These are phyloP conservation scores for Exophiala oligosperma DNA, from an alignment of 2,329 filamentous ascomycete species.

Conservation along the genomic window DNA sequence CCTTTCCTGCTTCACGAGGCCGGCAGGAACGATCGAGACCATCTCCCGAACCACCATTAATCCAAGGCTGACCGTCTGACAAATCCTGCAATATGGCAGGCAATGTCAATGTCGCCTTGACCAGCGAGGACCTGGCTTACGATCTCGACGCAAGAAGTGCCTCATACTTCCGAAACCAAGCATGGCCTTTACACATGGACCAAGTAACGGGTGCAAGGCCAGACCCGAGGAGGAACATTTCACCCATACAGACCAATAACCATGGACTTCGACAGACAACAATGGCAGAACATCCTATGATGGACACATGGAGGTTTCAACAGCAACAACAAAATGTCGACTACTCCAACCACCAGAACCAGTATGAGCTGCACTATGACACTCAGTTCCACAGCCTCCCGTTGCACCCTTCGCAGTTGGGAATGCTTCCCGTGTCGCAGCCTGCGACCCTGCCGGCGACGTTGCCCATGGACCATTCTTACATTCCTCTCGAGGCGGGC, in stretches of 20 bases:
- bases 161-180: constrained; percentile 42
- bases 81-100: constrained; percentile 38
- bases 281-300: constrained; percentile 45
- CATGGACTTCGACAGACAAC: constrained; percentile 44
- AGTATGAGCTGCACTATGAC: constrained; percentile 58
- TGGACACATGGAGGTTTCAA: constrained; percentile 49
- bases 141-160: constrained; percentile 48
- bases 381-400: constrained; percentile 56
- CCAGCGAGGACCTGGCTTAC: constrained; percentile 46
- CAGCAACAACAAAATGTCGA: constrained; percentile 28
- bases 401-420: constrained; percentile 50
- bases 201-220: constrained; percentile 36
- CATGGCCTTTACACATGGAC: constrained; percentile 46
- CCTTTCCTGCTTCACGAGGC: constrained; percentile 26
- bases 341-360: constrained; percentile 32
- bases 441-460: constrained; percentile 58
- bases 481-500: constrained; percentile 51
- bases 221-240: constrained; percentile 40
- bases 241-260: constrained; percentile 44
- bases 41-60: constrained; percentile 17
- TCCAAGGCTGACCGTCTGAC: constrained; percentile 25
- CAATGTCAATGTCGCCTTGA: constrained; percentile 48
- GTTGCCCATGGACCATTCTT: constrained; percentile 64
- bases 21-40: constrained; percentile 20
- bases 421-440: constrained; percentile 59